phyloP scores from a whole-genome alignment of 2,329 filamentous ascomycete genomes.

The Xylaria sp. region DNA sequence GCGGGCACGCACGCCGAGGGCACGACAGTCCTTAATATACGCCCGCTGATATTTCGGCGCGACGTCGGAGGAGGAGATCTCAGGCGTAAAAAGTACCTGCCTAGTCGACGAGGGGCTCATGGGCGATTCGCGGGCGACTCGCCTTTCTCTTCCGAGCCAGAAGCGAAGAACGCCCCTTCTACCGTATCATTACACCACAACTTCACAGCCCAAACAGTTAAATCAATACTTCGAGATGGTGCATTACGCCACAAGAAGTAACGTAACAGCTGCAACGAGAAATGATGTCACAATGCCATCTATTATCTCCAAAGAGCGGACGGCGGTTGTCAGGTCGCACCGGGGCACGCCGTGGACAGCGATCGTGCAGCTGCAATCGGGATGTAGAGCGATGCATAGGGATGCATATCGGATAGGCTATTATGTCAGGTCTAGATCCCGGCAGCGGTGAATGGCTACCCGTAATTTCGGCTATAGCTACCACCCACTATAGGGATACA shows the following conservation, averaged over 20 bases:
- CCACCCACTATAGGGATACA: background rate
- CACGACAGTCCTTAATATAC: conserved; percentile 27
- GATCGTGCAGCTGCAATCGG: conserved; percentile 8
- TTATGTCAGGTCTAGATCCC: conserved; percentile 18
- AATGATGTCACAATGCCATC: background rate
- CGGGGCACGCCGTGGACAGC: conserved; percentile 1
- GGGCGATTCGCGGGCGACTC: too few species aligned
- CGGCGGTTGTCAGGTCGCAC: background rate
- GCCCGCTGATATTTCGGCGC: background rate
- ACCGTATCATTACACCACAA: background rate
- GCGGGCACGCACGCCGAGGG: background rate
- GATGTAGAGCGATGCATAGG: background rate
- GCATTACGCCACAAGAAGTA: conserved; percentile 15
- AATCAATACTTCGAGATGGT: background rate
- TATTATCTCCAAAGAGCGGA: conserved; percentile 13
- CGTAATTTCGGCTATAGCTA: conserved; percentile 12
- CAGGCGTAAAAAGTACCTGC: conserved; percentile 2
- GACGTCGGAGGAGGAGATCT: background rate
- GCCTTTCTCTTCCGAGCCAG: background rate
- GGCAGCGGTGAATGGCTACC: conserved; percentile 19
- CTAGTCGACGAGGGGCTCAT: background rate
- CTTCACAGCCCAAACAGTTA: background rate
- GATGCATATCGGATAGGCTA: conserved; percentile 27
- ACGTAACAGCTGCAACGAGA: conserved; percentile 21
- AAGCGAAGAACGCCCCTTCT: background rate